Evolutionary conservation across 1,284 basidiomycete genomes (phyloP).

Genomic region (Cryptococcus sp.): DNA sequence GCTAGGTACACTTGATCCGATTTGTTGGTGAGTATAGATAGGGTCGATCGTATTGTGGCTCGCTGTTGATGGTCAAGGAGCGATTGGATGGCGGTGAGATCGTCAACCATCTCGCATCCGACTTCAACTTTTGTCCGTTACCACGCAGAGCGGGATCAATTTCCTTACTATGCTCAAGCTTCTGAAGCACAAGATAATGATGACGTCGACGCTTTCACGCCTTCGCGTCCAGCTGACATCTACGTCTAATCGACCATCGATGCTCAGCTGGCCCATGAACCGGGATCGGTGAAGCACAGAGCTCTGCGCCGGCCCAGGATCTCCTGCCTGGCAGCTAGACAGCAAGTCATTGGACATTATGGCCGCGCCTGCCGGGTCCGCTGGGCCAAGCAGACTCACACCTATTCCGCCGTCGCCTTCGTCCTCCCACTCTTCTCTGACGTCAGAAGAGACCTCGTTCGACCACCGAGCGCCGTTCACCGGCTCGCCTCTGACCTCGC

Average conservation of each 20-base stretch:
- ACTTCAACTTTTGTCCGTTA: neutral
- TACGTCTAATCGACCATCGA: too few relatives aligned
- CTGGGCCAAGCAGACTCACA: neutral
- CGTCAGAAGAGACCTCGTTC: conserved; percentile 18
- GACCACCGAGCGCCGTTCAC: conserved; percentile 9
- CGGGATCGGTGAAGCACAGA: too few relatives aligned
- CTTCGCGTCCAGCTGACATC: too few relatives aligned
- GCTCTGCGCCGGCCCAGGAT: too few relatives aligned
- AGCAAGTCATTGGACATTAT: too few relatives aligned
- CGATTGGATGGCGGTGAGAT: neutral
- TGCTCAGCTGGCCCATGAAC: too few relatives aligned
- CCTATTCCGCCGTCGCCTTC: conserved; percentile 12
- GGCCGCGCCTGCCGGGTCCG: neutral
- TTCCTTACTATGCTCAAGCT: neutral
- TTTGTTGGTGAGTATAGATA: too few relatives aligned
- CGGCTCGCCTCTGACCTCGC: neutral
- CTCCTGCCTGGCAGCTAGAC: too few relatives aligned
- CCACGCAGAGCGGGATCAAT: conserved; percentile 7
- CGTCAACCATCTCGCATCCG: neutral
- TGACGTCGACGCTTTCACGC: conserved; percentile 4
- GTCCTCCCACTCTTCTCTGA: conserved; percentile 13
- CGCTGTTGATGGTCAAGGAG: neutral
- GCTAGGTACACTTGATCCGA: too few relatives aligned
- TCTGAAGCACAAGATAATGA: neutral
- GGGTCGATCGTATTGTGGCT: too few relatives aligned